Conservation (phyloP, 2,329 filamentous ascomycete genomes). For the Talaromyces sp. region DNA sequence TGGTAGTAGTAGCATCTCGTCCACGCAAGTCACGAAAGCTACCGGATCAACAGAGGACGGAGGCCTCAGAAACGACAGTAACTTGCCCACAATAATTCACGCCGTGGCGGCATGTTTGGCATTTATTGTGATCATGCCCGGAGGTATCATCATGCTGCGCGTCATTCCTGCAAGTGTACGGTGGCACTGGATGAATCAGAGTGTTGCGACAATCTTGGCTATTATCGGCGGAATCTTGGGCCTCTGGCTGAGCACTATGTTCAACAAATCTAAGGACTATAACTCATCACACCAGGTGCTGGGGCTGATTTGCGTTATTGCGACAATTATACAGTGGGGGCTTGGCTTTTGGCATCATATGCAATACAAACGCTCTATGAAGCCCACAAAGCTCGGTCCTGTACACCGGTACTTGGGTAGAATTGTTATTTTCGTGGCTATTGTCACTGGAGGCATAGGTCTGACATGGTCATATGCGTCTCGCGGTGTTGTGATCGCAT, state of each 20-base stretch:
- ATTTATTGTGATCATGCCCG: constrained; percentile 16
- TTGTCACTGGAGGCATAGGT: constrained; percentile 16
- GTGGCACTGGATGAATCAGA: constrained; percentile 36
- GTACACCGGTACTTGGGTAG: constrained; percentile 24
- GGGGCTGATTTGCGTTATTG: constrained; percentile 35
- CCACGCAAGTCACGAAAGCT: constrained; percentile 9
- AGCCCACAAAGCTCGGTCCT: constrained; percentile 13
- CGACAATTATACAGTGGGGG: constrained; percentile 28
- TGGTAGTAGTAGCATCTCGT: constrained; percentile 4
- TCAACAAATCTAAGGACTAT: constrained; percentile 35
- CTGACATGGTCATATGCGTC: constrained; percentile 15
- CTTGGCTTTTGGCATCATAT: constrained; percentile 36
- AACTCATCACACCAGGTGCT: constrained; percentile 43
- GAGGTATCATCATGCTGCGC: constrained; percentile 15
- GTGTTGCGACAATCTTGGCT: constrained; percentile 31
- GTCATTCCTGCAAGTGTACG: constrained; percentile 15
- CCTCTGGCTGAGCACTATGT: constrained; percentile 31
- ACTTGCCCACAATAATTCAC: constrained; percentile 17
- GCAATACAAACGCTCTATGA: constrained; percentile 20
- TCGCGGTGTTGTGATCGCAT: constrained; percentile 10
- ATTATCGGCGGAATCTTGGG: constrained; percentile 35
- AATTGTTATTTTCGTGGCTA: constrained; percentile 19
- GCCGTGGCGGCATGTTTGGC: constrained; percentile 12
- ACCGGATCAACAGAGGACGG: constrained; percentile 11
- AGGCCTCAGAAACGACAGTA: constrained; percentile 11